Percentiles rank a stretch among this genome's conserved stretches.
phyloP scores from a whole-genome alignment of 345 rosid species.

The Eucalyptus grandis region DNA sequence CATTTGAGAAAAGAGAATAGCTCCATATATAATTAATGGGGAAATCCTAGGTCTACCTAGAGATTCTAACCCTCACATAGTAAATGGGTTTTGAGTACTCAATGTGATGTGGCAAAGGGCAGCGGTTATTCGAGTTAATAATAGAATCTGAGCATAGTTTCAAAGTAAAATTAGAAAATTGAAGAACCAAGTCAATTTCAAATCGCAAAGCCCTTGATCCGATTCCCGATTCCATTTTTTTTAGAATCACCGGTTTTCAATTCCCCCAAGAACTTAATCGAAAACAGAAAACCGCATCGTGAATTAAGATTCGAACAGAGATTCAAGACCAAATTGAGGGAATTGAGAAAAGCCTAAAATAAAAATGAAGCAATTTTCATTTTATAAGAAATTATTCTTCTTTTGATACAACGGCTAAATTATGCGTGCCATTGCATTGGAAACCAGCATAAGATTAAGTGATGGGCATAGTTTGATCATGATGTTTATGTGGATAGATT shows the following conservation, averaged over 20 bases:
- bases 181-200: no score
- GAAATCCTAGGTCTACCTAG: background rate
- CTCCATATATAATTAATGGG: background rate
- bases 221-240: background rate
- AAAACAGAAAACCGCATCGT: no score
- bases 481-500: background rate
- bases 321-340: no score
- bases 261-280: accelerated
- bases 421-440: background rate
- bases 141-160: no score
- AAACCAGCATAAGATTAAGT: background rate
- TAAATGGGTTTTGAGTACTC: background rate
- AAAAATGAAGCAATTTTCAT: background rate
- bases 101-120: background rate
- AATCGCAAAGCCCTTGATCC: no score
- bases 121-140: background rate
- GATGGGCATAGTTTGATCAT: background rate
- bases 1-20: background rate
- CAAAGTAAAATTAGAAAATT: no score
- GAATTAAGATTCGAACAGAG: no score
- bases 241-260: accelerated
- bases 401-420: background rate
- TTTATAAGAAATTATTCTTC: background rate
- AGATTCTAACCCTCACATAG: background rate
- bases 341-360: background rate